phyloP scores from a whole-genome alignment of 2,329 filamentous ascomycete genomes.

The Diaporthe ilicicola region DNA sequence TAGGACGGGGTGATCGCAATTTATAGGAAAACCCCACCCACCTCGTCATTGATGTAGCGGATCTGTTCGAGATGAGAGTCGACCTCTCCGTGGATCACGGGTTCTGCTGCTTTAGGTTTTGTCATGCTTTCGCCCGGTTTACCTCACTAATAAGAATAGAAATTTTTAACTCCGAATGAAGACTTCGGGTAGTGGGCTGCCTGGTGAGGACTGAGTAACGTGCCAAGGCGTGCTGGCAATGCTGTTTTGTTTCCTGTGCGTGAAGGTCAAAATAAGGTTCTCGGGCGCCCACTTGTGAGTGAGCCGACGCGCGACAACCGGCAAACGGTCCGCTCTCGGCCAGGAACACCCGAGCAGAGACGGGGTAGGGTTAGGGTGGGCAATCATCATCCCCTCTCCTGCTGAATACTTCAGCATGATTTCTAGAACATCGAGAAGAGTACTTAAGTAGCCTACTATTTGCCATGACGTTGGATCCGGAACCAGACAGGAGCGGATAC shows the following conservation, averaged over 20 bases:
- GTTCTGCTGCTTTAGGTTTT: not conserved
- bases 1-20: not conserved
- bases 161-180: not conserved
- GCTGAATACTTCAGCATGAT: too few species aligned
- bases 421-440: not conserved
- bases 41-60: slow-evolving; percentile 36
- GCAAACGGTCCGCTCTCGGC: not conserved
- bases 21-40: not conserved
- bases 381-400: not conserved
- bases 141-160: not conserved
- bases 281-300: not conserved
- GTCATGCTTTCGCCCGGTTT: not conserved
- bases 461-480: not conserved
- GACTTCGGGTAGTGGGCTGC: not conserved
- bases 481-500: too few species aligned
- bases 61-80: slow-evolving; percentile 33
- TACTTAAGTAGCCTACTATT: too few species aligned
- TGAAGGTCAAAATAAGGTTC: not conserved
- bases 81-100: slow-evolving; percentile 35
- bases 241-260: not conserved
- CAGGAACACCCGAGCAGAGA: not conserved
- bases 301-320: not conserved
- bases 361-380: not conserved
- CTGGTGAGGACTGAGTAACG: not conserved
- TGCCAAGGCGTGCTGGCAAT: not conserved